Evolutionary conservation across 345 rosid species (phyloP), one percentile per base, ranked within the genome.

Genomic region (Brassica juncea): DNA sequence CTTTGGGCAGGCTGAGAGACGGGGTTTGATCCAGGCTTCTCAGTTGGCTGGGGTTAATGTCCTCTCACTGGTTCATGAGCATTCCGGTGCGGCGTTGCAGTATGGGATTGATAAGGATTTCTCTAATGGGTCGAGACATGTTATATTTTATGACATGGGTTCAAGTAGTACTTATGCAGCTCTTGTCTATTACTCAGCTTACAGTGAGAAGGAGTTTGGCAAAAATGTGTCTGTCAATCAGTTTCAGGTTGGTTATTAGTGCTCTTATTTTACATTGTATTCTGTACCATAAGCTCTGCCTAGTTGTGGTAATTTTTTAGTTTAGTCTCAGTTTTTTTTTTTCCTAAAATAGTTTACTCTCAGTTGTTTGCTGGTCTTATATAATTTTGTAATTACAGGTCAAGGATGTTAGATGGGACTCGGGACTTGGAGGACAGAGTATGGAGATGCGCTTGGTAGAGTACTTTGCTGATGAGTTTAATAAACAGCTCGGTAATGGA

Each of bases 401-500:
- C 62, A 96, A 90, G 89, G 99, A 96, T 88, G 98, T 96, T 73
- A 96, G 97, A 86, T 96, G 99, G 99, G 95, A 92, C 77, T 77
- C 92, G 6, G 88, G 81, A 83, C 97, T 96, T 61, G 99, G 99
- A 57, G 99, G 99, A 68, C 95, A 86, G 86, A 83, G 81, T 76
- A 91, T 95, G 97, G 99, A 95, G 85, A 78, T 85, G 77, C 85
- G 90, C 63, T 69, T 95, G 88, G 94, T 90, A 77, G 99, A 95
- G 71, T 84, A 86, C 85, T 93, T 95, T 82, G 94, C 98, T 0
- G 99, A 93, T 80, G 97, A 96, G 84, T 93, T 96, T 80, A 96
- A 96, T 85, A 90, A 90, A 81, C 91, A 93, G 81, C 85, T 88
- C 60, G 99, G 98, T 54, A 85, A 82, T 82, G 97, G 94, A 32